Conservation (phyloP, 192 early-diverging fungal genomes). For the Umbelopsis ramanniana region DNA sequence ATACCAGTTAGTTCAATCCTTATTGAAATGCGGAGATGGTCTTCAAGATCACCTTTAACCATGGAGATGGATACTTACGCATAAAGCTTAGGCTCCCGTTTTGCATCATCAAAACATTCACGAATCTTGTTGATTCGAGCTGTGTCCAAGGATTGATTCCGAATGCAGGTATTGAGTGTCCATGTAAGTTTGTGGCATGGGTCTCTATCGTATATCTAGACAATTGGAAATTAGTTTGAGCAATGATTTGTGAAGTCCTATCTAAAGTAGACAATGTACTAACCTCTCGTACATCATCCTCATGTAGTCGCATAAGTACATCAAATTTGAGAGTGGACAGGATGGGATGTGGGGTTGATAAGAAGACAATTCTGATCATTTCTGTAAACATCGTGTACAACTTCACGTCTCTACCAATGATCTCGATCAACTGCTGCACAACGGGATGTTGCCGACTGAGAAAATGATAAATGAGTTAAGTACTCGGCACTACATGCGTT, state of each 20-base stretch:
- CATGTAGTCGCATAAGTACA: constrained; percentile 61
- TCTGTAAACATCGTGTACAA: constrained; percentile 48
- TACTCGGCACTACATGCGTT: neutral
- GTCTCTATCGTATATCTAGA: constrained; percentile 54
- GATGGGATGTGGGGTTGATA: constrained; percentile 40
- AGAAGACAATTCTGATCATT: constrained; percentile 42
- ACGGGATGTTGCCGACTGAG: constrained; percentile 39
- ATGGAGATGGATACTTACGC: constrained; percentile 39
- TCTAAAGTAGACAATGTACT: neutral
- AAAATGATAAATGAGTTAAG: neutral
- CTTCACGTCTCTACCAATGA: constrained; percentile 45
- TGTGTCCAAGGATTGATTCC: constrained; percentile 59
- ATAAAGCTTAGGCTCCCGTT: constrained; percentile 52
- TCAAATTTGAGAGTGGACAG: constrained; percentile 57
- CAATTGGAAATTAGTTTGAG: neutral
- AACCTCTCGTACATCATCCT: constrained; percentile 53
- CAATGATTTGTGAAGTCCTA: neutral
- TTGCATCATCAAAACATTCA: constrained; percentile 57
- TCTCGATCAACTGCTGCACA: constrained; percentile 44
- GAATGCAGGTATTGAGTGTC: constrained; percentile 60
- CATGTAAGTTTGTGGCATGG: constrained; percentile 58
- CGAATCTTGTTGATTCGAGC: constrained; percentile 56
- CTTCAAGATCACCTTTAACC: no score
- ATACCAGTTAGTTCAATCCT: neutral
- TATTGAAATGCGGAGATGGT: neutral